Evolutionary conservation across 305 asterid genomes (phyloP), one percentile per base, ranked within the genome.

Genomic region (Stenogyne calaminthoides): DNA sequence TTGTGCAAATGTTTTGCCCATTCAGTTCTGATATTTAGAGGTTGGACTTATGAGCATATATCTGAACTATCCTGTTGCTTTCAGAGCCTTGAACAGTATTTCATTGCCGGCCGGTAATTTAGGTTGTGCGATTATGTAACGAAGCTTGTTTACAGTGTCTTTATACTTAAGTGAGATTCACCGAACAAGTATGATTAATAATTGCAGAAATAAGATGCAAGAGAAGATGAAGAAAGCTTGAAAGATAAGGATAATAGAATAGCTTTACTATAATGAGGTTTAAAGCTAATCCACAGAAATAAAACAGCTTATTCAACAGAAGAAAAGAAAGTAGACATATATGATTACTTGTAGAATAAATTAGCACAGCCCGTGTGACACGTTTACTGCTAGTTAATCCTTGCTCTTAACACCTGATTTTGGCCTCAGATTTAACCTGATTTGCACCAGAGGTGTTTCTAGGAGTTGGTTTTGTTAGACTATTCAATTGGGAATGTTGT

Each of bases 391-490:
- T 70, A 29, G 52, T 47, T 16, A 36, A 59, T 59, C 42, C 29
- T 57, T 12, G 29, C 40, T 47, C 44, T 20, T 16, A 22, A 15
- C 22, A 10, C 40, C 64, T 62, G 54, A 37, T 69, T 16, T 39
- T 61, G 27, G 54, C 55, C 66, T 64, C 67, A 54, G 36, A n/a
- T 49, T 67, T 18, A n/a, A 47, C 15, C 42, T 72, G 20, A 59
- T 60, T 36, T 59, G 74, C 18, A n/a, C 32, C 39, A 25, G 22
- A 47, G 44, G n/a, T 54, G 57, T 71, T 59, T 70, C 56, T n/a
- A 6, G 46, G 36, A 72, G 40, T 51, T 66, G 64, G 54, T 75
- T 54, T 74, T 54, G 29, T 10, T 47, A 57, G 64, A 70, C 6
- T 19, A 0, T 40, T 75, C 69, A 55, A 29, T 69, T 29, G 18